Conservation (phyloP, 495 filamentous ascomycete species). For the Tuber microsphaerosporum region DNA sequence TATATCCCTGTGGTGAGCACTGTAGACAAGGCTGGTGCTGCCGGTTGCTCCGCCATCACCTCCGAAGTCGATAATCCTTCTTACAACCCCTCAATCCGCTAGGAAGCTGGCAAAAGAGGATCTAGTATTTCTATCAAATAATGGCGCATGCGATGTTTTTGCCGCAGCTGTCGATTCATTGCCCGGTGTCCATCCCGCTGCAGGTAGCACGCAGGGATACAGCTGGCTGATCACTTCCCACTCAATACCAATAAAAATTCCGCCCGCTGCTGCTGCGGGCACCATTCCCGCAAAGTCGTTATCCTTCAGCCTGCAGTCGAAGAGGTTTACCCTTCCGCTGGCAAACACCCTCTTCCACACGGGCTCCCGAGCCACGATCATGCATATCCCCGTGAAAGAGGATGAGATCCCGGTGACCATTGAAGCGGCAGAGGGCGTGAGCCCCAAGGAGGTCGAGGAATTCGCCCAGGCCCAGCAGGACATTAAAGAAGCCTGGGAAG, state of each 20-base stretch:
- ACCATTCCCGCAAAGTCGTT: conserved; percentile 23
- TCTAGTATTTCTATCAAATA: conserved; percentile 10
- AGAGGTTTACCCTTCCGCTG: conserved; percentile 46
- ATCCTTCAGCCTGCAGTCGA: conserved; percentile 27
- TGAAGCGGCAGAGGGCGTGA: conserved; percentile 34
- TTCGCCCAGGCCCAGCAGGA: conserved; percentile 38
- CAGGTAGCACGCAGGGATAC: conserved; percentile 16
- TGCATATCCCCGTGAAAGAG: conserved; percentile 20
- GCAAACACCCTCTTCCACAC: conserved; percentile 61
- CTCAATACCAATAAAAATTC: conserved; percentile 28
- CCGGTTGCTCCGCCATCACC: conserved; percentile 35
- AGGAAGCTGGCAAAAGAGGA: conserved; percentile 20
- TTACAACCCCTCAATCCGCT: conserved; percentile 36
- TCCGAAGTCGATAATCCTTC: conserved; percentile 37
- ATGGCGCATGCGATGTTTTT: conserved; percentile 12
- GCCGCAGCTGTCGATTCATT: conserved; percentile 38
- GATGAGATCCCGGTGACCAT: conserved; percentile 23
- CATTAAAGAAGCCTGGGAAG: conserved; percentile 38
- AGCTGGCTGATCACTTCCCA: conserved; percentile 38
- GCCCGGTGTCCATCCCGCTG: conserved; percentile 16
- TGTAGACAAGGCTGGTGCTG: conserved; percentile 21
- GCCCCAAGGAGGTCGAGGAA: conserved; percentile 34
- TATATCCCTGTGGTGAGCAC: conserved; percentile 2
- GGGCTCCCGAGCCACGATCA: conserved; percentile 51
- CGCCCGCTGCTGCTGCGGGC: conserved; percentile 12